phyloP scores from a whole-genome alignment of 73 alveolate species.

The Strombidium stylifer region DNA sequence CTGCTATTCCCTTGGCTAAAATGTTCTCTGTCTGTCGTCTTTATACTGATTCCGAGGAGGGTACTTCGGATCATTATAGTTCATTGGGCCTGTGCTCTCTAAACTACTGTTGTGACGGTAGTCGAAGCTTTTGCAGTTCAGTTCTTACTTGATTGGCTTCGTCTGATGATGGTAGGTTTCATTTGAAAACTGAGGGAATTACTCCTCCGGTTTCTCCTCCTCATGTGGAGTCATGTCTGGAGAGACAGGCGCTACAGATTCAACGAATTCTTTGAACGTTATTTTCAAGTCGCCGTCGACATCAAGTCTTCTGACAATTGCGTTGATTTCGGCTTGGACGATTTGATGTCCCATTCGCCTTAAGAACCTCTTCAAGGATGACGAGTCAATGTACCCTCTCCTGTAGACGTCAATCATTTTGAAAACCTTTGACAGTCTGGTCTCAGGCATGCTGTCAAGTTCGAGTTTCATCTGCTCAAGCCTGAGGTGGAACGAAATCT shows the following conservation, averaged over 20 bases:
- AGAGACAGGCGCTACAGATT: constrained; percentile 41
- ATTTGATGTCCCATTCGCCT: constrained; percentile 35
- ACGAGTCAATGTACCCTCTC: constrained; percentile 13
- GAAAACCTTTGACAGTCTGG: constrained; percentile 19
- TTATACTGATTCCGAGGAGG: too few relatives aligned
- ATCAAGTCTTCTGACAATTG: constrained; percentile 58
- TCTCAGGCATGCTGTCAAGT: constrained; percentile 42
- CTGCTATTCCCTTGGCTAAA: too few relatives aligned
- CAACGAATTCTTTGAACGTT: constrained; percentile 48
- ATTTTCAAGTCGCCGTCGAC: constrained; percentile 52
- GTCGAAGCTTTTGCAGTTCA: too few relatives aligned
- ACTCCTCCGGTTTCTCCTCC: not conserved
- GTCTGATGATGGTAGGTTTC: too few relatives aligned
- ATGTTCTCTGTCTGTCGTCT: too few relatives aligned
- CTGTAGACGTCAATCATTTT: constrained; percentile 33
- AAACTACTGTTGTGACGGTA: too few relatives aligned
- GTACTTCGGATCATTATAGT: too few relatives aligned
- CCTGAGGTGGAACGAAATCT: constrained; percentile 34
- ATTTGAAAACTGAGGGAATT: too few relatives aligned
- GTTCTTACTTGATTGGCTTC: too few relatives aligned
- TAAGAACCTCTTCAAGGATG: constrained; percentile 33
- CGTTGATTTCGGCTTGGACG: constrained; percentile 18
- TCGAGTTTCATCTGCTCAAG: constrained; percentile 44
- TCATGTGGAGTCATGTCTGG: constrained; percentile 4
- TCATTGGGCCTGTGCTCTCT: too few relatives aligned